phyloP scores from a whole-genome alignment of 2,329 filamentous ascomycete species.

The Ophiosphaerella narmari region DNA sequence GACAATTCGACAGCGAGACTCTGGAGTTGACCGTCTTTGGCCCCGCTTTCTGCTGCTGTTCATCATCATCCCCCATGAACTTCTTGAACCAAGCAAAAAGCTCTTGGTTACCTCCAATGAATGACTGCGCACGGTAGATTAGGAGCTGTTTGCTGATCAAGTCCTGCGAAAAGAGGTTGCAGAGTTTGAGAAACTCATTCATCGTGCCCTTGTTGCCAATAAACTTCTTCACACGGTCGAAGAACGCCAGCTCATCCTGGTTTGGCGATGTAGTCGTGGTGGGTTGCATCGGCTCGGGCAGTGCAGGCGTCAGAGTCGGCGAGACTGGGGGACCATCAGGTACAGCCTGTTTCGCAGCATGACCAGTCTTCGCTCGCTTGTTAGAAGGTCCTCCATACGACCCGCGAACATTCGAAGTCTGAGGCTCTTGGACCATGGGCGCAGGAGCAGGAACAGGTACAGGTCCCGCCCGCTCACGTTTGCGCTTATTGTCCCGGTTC shows the following conservation, averaged over 20 bases:
- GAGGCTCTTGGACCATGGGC: slow-evolving; percentile 38
- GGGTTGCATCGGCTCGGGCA: slow-evolving; percentile 85
- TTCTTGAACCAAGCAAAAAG: slow-evolving; percentile 86
- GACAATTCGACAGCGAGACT: slow-evolving; percentile 93
- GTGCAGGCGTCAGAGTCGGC: slow-evolving; percentile 83
- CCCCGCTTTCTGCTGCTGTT: slow-evolving; percentile 44
- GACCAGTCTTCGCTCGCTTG: slow-evolving; percentile 75
- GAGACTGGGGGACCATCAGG: slow-evolving; percentile 69
- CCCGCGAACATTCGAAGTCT: slow-evolving; percentile 38
- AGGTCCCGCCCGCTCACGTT: slow-evolving; percentile 68
- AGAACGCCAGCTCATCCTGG: slow-evolving; percentile 87
- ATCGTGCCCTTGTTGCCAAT: slow-evolving; percentile 90
- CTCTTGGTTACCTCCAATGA: slow-evolving; percentile 86
- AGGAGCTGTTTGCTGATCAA: slow-evolving; percentile 85
- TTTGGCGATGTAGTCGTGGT: slow-evolving; percentile 73
- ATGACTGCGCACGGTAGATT: slow-evolving; percentile 79
- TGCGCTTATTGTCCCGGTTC: slow-evolving; percentile 83
- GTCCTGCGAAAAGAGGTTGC: slow-evolving; percentile 92
- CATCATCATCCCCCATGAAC: slow-evolving; percentile 78
- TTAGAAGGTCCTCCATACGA: slow-evolving; percentile 19
- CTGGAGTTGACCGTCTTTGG: slow-evolving; percentile 76
- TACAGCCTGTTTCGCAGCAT: slow-evolving; percentile 61
- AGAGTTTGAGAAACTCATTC: slow-evolving; percentile 95
- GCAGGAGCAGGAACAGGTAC: slow-evolving; percentile 44
- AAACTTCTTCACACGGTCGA: slow-evolving; percentile 95